These are phyloP conservation scores for Cladophialophora immunda DNA, from an alignment of 2,329 filamentous ascomycete genomes.

Conservation along the genomic window DNA sequence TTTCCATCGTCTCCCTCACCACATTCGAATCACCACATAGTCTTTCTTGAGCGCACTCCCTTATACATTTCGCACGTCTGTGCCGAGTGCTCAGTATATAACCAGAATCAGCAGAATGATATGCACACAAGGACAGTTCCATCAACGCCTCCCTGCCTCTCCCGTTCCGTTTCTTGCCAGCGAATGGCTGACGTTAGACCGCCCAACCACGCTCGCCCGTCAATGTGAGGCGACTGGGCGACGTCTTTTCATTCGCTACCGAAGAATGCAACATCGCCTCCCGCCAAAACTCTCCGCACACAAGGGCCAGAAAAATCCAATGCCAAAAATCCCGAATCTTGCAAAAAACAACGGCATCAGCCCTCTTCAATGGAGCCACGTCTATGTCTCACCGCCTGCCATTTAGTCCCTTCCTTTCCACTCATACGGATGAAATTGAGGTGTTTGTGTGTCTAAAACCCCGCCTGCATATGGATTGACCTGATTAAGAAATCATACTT, in stretches of 20 bases:
- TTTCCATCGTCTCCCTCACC: neutral
- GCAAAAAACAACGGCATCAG: constrained; percentile 27
- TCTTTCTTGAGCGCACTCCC: neutral
- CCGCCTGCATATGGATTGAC: constrained; percentile 30
- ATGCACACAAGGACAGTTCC: neutral
- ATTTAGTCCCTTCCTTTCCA: constrained; percentile 30
- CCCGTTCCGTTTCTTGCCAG: neutral
- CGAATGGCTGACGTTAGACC: constrained; percentile 1
- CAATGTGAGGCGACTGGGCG: neutral
- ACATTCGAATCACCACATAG: neutral
- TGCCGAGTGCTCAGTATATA: neutral
- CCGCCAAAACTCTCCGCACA: constrained; percentile 17
- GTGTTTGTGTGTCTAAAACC: constrained; percentile 29
- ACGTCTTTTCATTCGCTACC: neutral
- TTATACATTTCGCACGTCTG: neutral
- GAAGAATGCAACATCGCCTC: constrained; percentile 6
- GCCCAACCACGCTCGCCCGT: neutral
- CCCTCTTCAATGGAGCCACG: constrained; percentile 37
- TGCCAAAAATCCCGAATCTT: constrained; percentile 23
- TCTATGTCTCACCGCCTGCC: constrained; percentile 35
- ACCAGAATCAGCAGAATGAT: neutral
- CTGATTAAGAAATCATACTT: constrained; percentile 24
- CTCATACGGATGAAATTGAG: constrained; percentile 27
- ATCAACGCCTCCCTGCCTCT: neutral
- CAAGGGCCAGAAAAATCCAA: constrained; percentile 3